Conservation (phyloP, 257 asterid genomes). For the Solanum peruvianum region DNA sequence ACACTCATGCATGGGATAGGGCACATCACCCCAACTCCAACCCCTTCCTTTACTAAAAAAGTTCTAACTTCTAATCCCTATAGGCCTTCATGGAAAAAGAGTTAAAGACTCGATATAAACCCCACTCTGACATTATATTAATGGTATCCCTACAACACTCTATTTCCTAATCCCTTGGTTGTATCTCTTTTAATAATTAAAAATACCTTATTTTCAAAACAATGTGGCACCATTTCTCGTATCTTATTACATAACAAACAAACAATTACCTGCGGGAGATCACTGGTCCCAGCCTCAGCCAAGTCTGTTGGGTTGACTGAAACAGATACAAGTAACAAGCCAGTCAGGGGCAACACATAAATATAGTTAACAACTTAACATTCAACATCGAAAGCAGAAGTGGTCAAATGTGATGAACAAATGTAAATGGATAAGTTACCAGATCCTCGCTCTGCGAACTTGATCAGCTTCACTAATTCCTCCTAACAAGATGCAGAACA, state of each 20-base stretch:
- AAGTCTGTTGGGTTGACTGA: conserved; percentile 49
- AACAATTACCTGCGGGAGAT: conserved; percentile 47
- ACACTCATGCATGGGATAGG: background rate
- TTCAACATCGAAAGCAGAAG: background rate
- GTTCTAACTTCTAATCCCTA: background rate
- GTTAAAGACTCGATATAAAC: background rate
- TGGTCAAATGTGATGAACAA: background rate
- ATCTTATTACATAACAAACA: background rate
- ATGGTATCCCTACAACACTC: background rate
- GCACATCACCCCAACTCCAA: background rate
- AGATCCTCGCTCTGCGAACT: conserved; percentile 68
- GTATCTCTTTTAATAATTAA: background rate
- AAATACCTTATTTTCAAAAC: background rate
- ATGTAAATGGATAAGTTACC: conserved; percentile 29
- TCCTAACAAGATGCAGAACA: conserved; percentile 44
- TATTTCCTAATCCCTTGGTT: background rate
- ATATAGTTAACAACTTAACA: background rate
- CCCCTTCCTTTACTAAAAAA: background rate
- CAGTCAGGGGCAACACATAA: background rate
- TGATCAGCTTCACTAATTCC: conserved; percentile 60
- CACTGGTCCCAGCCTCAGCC: conserved; percentile 46
- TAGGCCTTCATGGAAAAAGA: background rate
- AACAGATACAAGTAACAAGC: background rate
- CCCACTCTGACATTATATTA: background rate
- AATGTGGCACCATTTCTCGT: background rate